These are phyloP conservation scores for Paxillus rubicundulus DNA, from an alignment of 768 basidiomycete genomes.

Conservation along the genomic window DNA sequence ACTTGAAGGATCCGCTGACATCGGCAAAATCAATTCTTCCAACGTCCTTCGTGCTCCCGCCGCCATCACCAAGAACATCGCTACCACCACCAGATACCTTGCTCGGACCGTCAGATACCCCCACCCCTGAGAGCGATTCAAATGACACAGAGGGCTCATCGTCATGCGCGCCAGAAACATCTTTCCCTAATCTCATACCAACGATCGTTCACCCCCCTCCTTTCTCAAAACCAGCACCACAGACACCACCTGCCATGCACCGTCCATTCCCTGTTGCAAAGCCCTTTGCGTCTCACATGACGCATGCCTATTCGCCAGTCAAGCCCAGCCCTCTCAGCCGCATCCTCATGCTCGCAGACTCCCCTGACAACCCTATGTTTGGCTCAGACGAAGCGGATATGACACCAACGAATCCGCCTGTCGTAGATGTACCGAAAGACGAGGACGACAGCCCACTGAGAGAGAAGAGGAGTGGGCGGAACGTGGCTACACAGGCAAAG, in stretches of 20 bases:
- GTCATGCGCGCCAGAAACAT: neutral
- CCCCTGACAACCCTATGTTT: slow-evolving; percentile 40
- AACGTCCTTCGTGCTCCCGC: slow-evolving; percentile 73
- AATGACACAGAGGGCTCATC: neutral
- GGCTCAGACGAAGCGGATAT: slow-evolving; percentile 18
- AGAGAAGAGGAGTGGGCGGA: slow-evolving; percentile 45
- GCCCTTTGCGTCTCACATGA: slow-evolving; percentile 65
- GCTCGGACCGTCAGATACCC: slow-evolving; percentile 23
- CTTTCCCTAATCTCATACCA: slow-evolving; percentile 16
- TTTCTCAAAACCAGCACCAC: slow-evolving; percentile 12
- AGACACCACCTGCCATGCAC: slow-evolving; percentile 26
- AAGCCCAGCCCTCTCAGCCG: slow-evolving; percentile 80
- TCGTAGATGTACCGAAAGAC: slow-evolving; percentile 29
- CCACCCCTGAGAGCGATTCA: slow-evolving; percentile 15
- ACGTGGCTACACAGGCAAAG: slow-evolving; percentile 19
- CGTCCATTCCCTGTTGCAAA: slow-evolving; percentile 70
- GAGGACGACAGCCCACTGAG: slow-evolving; percentile 55
- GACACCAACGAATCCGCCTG: slow-evolving; percentile 24
- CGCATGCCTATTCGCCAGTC: slow-evolving; percentile 78
- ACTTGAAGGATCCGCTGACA: slow-evolving; percentile 9
- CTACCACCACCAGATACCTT: slow-evolving; percentile 49
- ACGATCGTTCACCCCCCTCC: slow-evolving; percentile 19
- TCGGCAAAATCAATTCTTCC: slow-evolving; percentile 53
- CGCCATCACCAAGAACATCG: slow-evolving; percentile 69
- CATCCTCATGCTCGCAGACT: slow-evolving; percentile 69